Conservation (phyloP, 75 land plant species). For the Pinus taeda region DNA sequence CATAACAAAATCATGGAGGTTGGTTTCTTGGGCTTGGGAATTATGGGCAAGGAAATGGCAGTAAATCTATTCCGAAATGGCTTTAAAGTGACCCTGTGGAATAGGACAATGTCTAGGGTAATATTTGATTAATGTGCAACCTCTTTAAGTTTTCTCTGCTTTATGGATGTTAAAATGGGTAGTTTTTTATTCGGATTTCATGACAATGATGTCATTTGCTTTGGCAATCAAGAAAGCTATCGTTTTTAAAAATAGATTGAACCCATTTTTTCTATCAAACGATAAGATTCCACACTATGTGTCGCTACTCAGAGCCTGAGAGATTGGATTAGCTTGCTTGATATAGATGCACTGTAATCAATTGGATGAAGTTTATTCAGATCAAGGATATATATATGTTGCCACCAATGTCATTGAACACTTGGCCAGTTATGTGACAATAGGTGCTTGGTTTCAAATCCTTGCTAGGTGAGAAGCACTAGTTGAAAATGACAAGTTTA, state of each 20-base stretch:
- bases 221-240: background rate
- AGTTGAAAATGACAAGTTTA: no score
- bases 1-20: conserved; percentile 48
- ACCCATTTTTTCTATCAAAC: background rate
- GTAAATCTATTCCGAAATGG: conserved; percentile 69
- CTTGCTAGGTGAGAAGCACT: no score
- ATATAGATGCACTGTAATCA: no score
- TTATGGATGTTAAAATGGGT: background rate
- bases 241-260: background rate
- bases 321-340: background rate
- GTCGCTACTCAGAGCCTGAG: no score
- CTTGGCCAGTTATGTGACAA: no score
- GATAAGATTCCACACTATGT: background rate
- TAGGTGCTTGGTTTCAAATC: no score
- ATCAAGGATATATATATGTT: no score
- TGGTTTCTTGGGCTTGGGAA: conserved; percentile 92
- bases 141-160: background rate
- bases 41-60: conserved; percentile 97
- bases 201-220: background rate
- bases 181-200: background rate
- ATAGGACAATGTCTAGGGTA: conserved; percentile 75
- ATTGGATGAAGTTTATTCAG: no score
- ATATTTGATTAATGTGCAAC: background rate
- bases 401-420: no score
- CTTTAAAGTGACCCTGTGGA: conserved; percentile 91